Percentiles rank a stretch among this genome's conserved stretches.
Conservation (phyloP, 2,329 filamentous ascomycete genomes). For the Colletotrichum endophyticum region DNA sequence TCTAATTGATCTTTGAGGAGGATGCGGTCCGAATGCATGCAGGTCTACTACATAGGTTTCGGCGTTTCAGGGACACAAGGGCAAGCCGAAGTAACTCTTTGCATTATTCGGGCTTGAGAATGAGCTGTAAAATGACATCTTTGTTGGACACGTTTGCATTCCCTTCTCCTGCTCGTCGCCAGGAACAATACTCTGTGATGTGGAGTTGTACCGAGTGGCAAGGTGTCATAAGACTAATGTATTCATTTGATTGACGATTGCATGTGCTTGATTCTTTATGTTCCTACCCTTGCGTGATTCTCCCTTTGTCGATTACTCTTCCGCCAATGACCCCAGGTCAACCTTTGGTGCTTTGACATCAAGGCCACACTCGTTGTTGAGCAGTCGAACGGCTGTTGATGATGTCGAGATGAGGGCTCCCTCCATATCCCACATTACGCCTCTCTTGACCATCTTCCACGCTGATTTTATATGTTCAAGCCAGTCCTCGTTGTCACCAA, state of each 20-base stretch:
- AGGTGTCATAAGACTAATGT: neutral
- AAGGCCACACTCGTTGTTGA: neutral
- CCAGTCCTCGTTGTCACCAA: neutral
- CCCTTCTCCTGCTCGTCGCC: neutral
- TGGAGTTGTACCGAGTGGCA: neutral
- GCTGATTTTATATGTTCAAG: neutral
- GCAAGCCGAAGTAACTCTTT: neutral
- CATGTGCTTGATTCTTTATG: neutral
- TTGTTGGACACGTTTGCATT: neutral
- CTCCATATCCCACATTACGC: neutral
- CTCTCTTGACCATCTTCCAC: neutral
- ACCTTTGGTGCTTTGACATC: neutral
- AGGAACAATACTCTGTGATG: neutral
- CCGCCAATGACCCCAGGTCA: neutral
- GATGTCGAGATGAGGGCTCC: neutral
- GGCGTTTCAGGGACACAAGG: conserved; percentile 12
- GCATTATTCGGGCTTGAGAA: conserved; percentile 6
- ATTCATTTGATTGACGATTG: neutral
- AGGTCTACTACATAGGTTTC: neutral
- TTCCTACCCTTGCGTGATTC: neutral
- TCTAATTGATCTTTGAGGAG: conserved; percentile 73
- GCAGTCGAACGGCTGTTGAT: neutral
- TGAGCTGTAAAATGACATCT: conserved; percentile 9
- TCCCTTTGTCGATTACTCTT: neutral
- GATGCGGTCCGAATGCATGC: neutral